Conservation (phyloP, 306 rosid species). For the Pyrus communis region DNA sequence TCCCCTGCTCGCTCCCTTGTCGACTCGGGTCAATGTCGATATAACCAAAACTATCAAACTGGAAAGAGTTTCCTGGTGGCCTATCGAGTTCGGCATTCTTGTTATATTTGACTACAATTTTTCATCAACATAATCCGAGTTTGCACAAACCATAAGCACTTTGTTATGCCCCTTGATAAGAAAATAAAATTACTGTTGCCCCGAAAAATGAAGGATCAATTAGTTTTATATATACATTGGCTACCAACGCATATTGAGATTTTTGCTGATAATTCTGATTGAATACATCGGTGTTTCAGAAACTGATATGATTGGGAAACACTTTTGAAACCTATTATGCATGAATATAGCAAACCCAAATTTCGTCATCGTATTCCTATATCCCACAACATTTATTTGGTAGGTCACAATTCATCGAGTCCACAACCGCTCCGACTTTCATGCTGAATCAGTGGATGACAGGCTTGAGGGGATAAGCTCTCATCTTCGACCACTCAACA, state of each 20-base stretch:
- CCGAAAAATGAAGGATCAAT: background rate
- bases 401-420: background rate
- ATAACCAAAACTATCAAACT: too few species aligned
- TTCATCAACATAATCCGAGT: too few species aligned
- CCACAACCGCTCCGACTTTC: conserved; percentile 1
- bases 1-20: too few species aligned
- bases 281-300: background rate
- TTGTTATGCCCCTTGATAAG: background rate
- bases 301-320: background rate
- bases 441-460: conserved; percentile 54
- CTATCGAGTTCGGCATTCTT: too few species aligned
- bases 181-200: background rate
- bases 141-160: background rate
- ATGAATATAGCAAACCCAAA: background rate
- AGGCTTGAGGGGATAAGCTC: conserved; percentile 89
- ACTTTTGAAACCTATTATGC: background rate
- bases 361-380: background rate
- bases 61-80: too few species aligned
- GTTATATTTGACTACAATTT: too few species aligned
- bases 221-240: background rate
- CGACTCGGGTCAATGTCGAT: too few species aligned
- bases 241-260: background rate
- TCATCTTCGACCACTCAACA: conserved; percentile 67
- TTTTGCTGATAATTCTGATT: background rate
- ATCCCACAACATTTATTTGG: background rate